These are phyloP conservation scores for Raphanus hybrid DNA, from an alignment of 441 rosid genomes.

Conservation along the genomic window DNA sequence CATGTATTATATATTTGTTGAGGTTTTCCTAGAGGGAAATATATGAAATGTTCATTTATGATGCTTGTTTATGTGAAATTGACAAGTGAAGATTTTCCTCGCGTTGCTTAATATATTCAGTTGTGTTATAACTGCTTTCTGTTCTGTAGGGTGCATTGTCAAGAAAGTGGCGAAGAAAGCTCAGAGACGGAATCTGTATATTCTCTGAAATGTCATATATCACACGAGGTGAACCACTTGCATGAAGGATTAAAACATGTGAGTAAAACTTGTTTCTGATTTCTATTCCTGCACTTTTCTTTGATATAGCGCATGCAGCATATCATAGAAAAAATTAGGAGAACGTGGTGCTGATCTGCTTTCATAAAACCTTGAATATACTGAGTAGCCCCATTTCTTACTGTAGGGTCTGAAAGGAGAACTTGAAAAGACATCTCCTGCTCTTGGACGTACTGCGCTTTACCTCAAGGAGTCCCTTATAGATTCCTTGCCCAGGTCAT, in stretches of 20 bases:
- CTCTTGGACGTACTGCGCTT: conserved; percentile 81
- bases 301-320: neutral
- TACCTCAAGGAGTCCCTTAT: conserved; percentile 81
- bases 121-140: conserved; percentile 17
- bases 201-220: conserved; percentile 94
- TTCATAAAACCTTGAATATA: conserved; percentile 13
- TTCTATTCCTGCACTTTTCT: neutral
- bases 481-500: conserved; percentile 79
- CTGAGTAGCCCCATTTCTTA: conserved; percentile 9
- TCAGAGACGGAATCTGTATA: conserved; percentile 80
- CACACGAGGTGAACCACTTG: conserved; percentile 95
- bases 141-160: conserved; percentile 76
- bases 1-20: conserved; percentile 6
- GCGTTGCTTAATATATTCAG: neutral
- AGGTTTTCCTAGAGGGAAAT: neutral
- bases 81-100: conserved; percentile 4
- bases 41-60: neutral
- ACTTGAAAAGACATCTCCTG: conserved; percentile 88
- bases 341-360: neutral
- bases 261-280: conserved; percentile 45
- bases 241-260: conserved; percentile 97
- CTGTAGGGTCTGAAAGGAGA: conserved; percentile 85
- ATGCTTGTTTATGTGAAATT: conserved; percentile 4
- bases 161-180: conserved; percentile 95
- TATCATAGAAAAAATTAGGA: conserved; percentile 1